Evolutionary conservation across 2,329 filamentous ascomycete species (phyloP).

Genomic region (Hymenoscyphus occultus): DNA sequence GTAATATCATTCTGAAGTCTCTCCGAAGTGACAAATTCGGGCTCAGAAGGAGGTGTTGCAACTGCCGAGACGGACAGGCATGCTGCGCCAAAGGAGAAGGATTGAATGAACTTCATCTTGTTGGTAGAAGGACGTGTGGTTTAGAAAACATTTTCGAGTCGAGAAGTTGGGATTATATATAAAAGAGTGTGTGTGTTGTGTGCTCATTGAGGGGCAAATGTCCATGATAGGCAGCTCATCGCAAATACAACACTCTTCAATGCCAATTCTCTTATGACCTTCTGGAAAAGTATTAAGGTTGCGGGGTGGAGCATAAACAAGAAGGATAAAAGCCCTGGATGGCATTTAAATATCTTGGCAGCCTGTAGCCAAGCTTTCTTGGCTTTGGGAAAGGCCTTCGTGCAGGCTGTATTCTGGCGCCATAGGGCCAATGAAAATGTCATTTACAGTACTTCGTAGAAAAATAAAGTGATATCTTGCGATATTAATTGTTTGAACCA

Average conservation of each 20-base stretch:
- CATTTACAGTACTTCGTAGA: too few species aligned
- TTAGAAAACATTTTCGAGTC: neutral
- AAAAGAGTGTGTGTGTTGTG: neutral
- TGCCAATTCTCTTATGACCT: constrained; percentile 16
- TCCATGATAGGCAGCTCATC: constrained; percentile 4
- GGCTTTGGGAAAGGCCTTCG: neutral
- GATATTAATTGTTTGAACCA: too few species aligned
- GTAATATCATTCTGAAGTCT: constrained; percentile 17
- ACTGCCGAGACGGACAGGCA: constrained; percentile 9
- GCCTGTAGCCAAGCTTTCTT: constrained; percentile 13
- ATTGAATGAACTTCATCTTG: constrained; percentile 13
- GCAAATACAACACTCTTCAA: constrained; percentile 3
- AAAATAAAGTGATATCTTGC: too few species aligned
- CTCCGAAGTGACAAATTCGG: constrained; percentile 16
- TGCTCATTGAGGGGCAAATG: constrained; percentile 2
- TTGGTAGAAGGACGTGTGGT: neutral
- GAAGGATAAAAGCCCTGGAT: constrained; percentile 5
- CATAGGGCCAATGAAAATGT: neutral
- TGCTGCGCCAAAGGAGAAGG: constrained; percentile 3
- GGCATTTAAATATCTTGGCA: constrained; percentile 8
- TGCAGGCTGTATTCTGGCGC: neutral
- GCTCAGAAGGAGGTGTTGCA: constrained; percentile 14
- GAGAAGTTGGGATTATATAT: constrained; percentile 1
- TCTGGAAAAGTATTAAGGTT: constrained; percentile 15
- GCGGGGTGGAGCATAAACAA: constrained; percentile 13